Percentiles rank a stretch among this genome's conserved stretches.
Conservation (phyloP, 2,329 filamentous ascomycete genomes). For the Juglanconis oblonga region DNA sequence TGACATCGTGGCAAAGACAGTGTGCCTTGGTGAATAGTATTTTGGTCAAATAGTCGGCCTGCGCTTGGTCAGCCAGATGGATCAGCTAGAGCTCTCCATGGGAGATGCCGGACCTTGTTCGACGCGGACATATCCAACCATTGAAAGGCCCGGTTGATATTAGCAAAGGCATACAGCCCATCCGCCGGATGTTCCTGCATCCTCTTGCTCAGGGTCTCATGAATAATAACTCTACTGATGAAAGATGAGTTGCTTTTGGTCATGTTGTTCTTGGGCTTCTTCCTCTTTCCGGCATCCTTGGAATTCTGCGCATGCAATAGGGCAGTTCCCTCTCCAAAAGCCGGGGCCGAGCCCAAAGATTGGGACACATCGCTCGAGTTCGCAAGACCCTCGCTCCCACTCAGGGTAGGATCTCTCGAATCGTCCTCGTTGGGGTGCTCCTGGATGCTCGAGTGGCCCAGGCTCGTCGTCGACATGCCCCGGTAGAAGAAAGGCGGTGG, state of each 20-base stretch:
- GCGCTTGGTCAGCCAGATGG: constrained; percentile 26
- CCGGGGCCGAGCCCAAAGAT: constrained; percentile 51
- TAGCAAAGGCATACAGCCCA: constrained; percentile 87
- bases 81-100: not conserved
- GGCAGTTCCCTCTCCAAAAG: constrained; percentile 84
- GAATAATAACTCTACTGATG: constrained; percentile 91
- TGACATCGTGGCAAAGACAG: constrained; percentile 91
- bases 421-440: constrained; percentile 61
- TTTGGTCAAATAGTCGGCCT: constrained; percentile 90
- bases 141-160: constrained; percentile 92
- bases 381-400: constrained; percentile 49
- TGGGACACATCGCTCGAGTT: constrained; percentile 51
- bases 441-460: constrained; percentile 51
- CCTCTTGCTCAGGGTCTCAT: constrained; percentile 76
- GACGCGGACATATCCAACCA: constrained; percentile 87
- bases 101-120: constrained; percentile 47
- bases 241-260: constrained; percentile 98
- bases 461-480: constrained; percentile 48
- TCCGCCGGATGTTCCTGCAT: constrained; percentile 74
- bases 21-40: constrained; percentile 96
- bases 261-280: constrained; percentile 97
- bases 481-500: constrained; percentile 55
- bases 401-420: constrained; percentile 58
- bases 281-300: constrained; percentile 75
- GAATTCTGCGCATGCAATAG: constrained; percentile 61